These are phyloP conservation scores for Cymbidium sinense DNA, from an alignment of 106 monocot genomes.

Conservation along the genomic window DNA sequence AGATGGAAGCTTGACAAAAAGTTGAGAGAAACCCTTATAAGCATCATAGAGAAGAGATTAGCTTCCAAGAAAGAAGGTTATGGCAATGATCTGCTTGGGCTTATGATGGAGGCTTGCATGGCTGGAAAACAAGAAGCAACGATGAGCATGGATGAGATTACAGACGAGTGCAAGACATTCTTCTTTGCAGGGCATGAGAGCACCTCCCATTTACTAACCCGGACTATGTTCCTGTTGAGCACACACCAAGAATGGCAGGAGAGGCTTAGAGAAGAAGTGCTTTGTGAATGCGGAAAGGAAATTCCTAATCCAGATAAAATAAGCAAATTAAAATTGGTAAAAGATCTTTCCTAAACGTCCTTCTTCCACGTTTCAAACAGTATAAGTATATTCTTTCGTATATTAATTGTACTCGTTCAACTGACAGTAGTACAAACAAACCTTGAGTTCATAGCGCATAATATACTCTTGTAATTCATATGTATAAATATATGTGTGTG, in stretches of 20 bases:
- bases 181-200: slow-evolving; percentile 67
- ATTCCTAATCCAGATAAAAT: slow-evolving; percentile 36
- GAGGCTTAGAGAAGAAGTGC: slow-evolving; percentile 43
- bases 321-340: slow-evolving; percentile 30
- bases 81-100: slow-evolving; percentile 51
- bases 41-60: slow-evolving; percentile 26
- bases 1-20: slow-evolving; percentile 29
- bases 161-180: slow-evolving; percentile 82
- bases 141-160: slow-evolving; percentile 53
- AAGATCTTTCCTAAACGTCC: not conserved
- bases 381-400: not conserved
- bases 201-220: slow-evolving; percentile 46
- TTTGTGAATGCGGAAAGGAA: slow-evolving; percentile 36
- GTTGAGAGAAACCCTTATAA: slow-evolving; percentile 18
- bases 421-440: too few relatives aligned
- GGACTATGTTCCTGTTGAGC: slow-evolving; percentile 54
- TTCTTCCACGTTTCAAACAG: not conserved
- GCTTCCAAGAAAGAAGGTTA: slow-evolving; percentile 21
- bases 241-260: slow-evolving; percentile 59
- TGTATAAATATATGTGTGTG: too few relatives aligned
- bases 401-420: too few relatives aligned
- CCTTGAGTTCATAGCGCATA: too few relatives aligned
- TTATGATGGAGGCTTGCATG: slow-evolving; percentile 52
- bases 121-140: slow-evolving; percentile 4
- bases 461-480: too few relatives aligned